Base-by-base conservation (phyloP, 2,329 filamentous ascomycete genomes). In the Beauveria varroae region DNA sequence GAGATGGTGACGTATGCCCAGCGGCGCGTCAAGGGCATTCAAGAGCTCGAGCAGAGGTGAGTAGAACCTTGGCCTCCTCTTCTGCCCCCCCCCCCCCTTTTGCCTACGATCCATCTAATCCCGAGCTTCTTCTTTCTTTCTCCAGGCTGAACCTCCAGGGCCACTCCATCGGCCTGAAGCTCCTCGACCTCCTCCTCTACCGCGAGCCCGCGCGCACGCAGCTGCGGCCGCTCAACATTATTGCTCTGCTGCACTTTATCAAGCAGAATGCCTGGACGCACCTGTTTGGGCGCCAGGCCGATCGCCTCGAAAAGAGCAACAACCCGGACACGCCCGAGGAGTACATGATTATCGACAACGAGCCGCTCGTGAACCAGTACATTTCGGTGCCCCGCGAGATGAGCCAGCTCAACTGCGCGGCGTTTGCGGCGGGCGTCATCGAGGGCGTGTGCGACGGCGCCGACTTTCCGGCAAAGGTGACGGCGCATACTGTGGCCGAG, bases 301-400 rank as follows among this genome's bases (percentile, higher is more conserved):
- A 98, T 76, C 89, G 91, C 20, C 86, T 99, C 62, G 95, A 99
- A 78, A 93, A 95, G 76, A 91, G 87, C 63, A 86, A 86, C 59
- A 88, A 90, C 69, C 87, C 90, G 9, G 85, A 87, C 58, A 93
- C 92, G 57, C 88, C 91, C 9, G 91, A 95, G 68, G 93, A 98
- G 79, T 99, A 98, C 80, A 98, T 99, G 93, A 95, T 99, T 69
- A 91, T 93, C 69, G 95, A 99, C 77, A 98, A 99, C 76, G 95
- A 98, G 73, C 95, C 95, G 24, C 81, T 98, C 56, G 93, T 98
- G 44, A 98, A 97, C 75, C 88, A 89, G 64, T 98, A 95, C 77
- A 89, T 99, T 71, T 91, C 87, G 68, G 89, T 98, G 58, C 95
- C 95, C 18, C 89, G 89, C 70, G 95, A 99, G 76, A 96, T 99